A percentile compares a stretch with the other conserved stretches of the same genome.
These are phyloP conservation scores for Verticillium nonalfalfae DNA, from an alignment of 2,329 filamentous ascomycete species.

Conservation along the genomic window DNA sequence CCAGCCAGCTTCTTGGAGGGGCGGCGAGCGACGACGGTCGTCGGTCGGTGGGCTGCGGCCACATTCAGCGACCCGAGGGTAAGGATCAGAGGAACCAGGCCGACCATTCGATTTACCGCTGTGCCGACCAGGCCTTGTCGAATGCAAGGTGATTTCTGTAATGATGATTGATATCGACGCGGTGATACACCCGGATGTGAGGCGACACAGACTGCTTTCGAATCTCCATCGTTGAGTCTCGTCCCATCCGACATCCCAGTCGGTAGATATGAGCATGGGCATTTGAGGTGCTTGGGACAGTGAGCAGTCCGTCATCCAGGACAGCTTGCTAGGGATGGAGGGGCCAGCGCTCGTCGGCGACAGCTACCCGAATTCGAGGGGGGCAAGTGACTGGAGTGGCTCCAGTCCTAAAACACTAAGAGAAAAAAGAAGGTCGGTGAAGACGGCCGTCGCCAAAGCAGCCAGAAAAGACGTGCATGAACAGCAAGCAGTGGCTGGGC, in stretches of 20 bases:
- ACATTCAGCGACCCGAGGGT: constrained; percentile 9
- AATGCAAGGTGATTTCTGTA: neutral
- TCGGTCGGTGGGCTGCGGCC: constrained; percentile 1
- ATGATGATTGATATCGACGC: neutral
- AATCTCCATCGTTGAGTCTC: neutral
- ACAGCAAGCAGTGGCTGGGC: constrained; percentile 9
- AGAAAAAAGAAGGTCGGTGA: constrained; percentile 11
- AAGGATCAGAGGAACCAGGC: constrained; percentile 5
- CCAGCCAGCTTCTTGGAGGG: constrained; percentile 13
- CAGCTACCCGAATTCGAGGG: neutral
- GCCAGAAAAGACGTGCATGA: constrained; percentile 12
- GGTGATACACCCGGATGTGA: neutral
- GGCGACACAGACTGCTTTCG: neutral
- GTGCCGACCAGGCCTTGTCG: neutral
- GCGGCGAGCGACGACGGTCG: constrained; percentile 5
- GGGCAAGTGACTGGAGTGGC: neutral
- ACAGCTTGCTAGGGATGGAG: neutral
- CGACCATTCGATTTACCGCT: constrained; percentile 1
- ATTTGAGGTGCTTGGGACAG: neutral
- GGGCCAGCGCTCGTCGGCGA: constrained; percentile 2
- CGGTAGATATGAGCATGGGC: neutral
- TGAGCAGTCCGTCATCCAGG: neutral
- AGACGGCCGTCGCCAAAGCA: constrained; percentile 6
- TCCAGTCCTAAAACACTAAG: neutral
- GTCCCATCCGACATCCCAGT: neutral